Conservation (phyloP, 2,329 filamentous ascomycete species). For the Lanzia echinophila region DNA sequence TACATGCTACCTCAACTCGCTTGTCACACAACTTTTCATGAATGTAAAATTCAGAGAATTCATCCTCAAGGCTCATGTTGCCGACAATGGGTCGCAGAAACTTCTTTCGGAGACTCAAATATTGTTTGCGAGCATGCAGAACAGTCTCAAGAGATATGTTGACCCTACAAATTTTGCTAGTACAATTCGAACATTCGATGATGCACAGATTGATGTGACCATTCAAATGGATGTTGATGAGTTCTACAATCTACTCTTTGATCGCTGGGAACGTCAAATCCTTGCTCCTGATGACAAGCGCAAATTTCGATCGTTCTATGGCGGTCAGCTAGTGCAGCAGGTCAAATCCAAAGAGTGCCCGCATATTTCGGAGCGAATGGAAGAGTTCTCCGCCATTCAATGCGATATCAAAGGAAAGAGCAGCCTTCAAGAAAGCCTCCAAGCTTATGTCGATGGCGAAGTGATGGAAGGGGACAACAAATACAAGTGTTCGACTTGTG, state of each 20-base stretch:
- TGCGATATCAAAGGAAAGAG: constrained; percentile 93
- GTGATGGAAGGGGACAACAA: constrained; percentile 99
- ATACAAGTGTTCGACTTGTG: constrained; percentile 91
- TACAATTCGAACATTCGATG: constrained; percentile 76
- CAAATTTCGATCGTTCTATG: constrained; percentile 75
- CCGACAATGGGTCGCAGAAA: constrained; percentile 52
- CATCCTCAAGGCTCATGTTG: constrained; percentile 58
- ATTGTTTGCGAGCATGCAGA: constrained; percentile 81
- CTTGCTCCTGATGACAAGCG: constrained; percentile 60
- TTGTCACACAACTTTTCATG: constrained; percentile 94
- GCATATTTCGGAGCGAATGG: constrained; percentile 84
- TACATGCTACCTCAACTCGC: constrained; percentile 94
- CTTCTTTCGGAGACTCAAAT: constrained; percentile 72
- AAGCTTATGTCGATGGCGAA: constrained; percentile 94
- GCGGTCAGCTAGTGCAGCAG: constrained; percentile 86
- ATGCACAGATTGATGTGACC: constrained; percentile 73
- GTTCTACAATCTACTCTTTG: constrained; percentile 91
- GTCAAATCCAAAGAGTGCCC: constrained; percentile 91
- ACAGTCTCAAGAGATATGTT: constrained; percentile 65
- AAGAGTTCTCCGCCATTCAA: constrained; percentile 90
- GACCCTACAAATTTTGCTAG: constrained; percentile 67
- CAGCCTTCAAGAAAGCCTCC: constrained; percentile 76
- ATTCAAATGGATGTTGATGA: constrained; percentile 98
- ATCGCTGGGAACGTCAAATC: constrained; percentile 83
- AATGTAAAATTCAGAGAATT: constrained; percentile 82